Evolutionary conservation across 352 stramenopile genomes (phyloP), one percentile per base, ranked within the genome.

Genomic region (Pythium monospermum): DNA sequence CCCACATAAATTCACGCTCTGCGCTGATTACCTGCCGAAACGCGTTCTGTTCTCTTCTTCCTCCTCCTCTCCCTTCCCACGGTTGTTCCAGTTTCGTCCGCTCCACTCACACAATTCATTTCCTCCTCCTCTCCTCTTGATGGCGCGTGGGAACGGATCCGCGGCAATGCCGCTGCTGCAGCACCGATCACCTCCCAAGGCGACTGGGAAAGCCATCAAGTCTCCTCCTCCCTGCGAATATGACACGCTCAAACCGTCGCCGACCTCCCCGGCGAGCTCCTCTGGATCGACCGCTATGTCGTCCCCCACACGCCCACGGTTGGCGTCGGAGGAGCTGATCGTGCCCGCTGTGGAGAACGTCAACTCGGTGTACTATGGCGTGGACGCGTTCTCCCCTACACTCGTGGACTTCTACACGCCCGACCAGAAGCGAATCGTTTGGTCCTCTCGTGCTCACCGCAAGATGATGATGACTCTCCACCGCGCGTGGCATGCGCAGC

Each of bases 401-500:
- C 75, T 93, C 51, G 78, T 93, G 32, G 82, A 93, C 50, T 89
- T 93, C 45, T 89, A 89, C 79, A 91, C 82, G 39, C 37, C 74
- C 33, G 82, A 90, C 64, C 75, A 89, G 58, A 93, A 89, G 51
- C 82, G 82, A 51, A 87, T 93, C 50, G 76, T 93, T 55, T 93
- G 82, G 82, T 90, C 77, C 38, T 93, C 82, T 39, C 82, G 82
- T 23, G 76, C 79, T 37, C 82, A 93, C 64, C 82, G 82, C 68
- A 93, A 93, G 64, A 91, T 90, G 71, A 89, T 93, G 76, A 87
- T 74, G n/a, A 93, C 82, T 59, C 76, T 93, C 6, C 77, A 89
- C 48, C 68, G 75, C 45, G 76, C 82, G 22, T 89, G 78, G 74
- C 71, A 88, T 53, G 73, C 64, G 42, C 72, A 78, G 45, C 52